These are phyloP conservation scores for Xylaria bambusicola DNA, from an alignment of 495 filamentous ascomycete species.

Conservation along the genomic window DNA sequence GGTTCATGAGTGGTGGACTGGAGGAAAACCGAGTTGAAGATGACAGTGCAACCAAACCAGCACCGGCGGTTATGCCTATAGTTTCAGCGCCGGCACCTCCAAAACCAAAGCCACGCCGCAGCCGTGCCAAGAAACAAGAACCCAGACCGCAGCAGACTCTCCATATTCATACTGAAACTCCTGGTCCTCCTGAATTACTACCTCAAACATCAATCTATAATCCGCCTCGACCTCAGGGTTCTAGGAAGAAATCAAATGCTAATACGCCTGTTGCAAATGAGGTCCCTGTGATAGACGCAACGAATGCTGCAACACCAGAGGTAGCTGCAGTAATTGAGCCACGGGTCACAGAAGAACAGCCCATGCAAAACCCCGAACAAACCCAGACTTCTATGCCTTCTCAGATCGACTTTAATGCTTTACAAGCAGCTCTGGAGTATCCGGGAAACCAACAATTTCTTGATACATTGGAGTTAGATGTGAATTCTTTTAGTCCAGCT, in stretches of 20 bases:
- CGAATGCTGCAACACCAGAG: slow-evolving; percentile 11
- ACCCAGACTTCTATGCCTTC: slow-evolving; percentile 21
- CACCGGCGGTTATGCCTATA: slow-evolving; percentile 16
- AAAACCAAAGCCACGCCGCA: slow-evolving; percentile 39
- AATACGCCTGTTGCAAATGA: slow-evolving; percentile 37
- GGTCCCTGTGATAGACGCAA: slow-evolving; percentile 26
- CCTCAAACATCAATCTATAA: slow-evolving; percentile 50
- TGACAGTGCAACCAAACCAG: slow-evolving; percentile 32
- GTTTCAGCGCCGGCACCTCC: slow-evolving; percentile 11
- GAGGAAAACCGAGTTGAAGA: slow-evolving; percentile 62
- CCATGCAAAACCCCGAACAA: slow-evolving; percentile 1
- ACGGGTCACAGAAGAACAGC: background rate
- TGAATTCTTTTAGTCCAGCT: slow-evolving; percentile 13
- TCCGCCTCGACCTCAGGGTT: slow-evolving; percentile 28
- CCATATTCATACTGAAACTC: slow-evolving; percentile 44
- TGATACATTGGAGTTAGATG: slow-evolving; percentile 2
- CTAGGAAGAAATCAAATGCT: slow-evolving; percentile 22
- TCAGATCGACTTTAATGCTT: slow-evolving; percentile 38
- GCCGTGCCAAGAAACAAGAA: slow-evolving; percentile 32
- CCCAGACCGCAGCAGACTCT: slow-evolving; percentile 30
- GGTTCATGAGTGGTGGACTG: slow-evolving; percentile 75
- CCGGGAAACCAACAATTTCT: slow-evolving; percentile 20
- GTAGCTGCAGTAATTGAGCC: background rate
- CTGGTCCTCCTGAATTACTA: slow-evolving; percentile 45
- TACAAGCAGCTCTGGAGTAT: slow-evolving; percentile 40